These are phyloP conservation scores for Centella asiatica DNA, from an alignment of 129 eudicot species.

Conservation along the genomic window DNA sequence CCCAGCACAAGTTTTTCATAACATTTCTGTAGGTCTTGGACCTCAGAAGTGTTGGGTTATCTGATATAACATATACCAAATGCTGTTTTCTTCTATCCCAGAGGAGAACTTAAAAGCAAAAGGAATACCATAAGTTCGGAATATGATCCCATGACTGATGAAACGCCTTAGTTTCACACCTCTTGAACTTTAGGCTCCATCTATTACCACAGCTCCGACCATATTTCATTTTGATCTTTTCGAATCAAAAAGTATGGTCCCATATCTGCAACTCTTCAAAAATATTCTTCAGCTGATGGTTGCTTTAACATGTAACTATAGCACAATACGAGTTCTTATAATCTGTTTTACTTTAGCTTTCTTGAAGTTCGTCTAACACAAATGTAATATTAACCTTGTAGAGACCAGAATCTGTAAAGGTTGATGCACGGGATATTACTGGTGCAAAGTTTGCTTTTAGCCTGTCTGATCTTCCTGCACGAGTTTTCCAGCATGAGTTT, in stretches of 20 bases:
- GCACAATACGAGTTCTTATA: too few relatives aligned
- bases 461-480: conserved; percentile 77
- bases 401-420: conserved; percentile 91
- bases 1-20: too few relatives aligned
- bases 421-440: conserved; percentile 75
- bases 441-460: conserved; percentile 59
- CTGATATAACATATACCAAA: too few relatives aligned
- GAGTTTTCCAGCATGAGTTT: conserved; percentile 93
- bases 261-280: background rate
- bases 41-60: background rate
- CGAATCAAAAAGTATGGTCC: background rate
- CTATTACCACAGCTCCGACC: background rate
- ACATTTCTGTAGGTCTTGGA: background rate
- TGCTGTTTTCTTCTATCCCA: background rate
- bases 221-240: too few relatives aligned
- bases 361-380: background rate
- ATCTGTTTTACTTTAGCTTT: conserved; percentile 9
- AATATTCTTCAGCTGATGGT: background rate
- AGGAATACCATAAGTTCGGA: too few relatives aligned
- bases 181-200: too few relatives aligned
- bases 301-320: background rate
- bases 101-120: too few relatives aligned
- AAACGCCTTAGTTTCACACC: too few relatives aligned
- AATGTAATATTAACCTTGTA: conserved; percentile 22
- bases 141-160: too few relatives aligned